Percentiles rank a stretch among this genome's conserved stretches.
Evolutionary conservation across 306 rosid genomes (phyloP).

Genomic region (Prunus mongolica): DNA sequence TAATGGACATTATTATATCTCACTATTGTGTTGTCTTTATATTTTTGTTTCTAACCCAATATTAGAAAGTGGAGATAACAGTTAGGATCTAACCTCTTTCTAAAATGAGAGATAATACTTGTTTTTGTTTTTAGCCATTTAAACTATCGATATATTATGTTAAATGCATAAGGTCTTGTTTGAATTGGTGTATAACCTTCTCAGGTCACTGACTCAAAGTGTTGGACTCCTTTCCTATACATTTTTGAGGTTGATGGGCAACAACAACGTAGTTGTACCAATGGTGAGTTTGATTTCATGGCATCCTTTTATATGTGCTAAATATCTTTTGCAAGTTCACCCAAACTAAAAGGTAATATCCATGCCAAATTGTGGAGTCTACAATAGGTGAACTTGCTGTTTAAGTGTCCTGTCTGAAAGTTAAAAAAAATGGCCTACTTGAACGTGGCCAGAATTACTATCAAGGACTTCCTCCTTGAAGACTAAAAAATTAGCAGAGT

Average conservation of each 20-base stretch:
- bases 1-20: too few relatives aligned
- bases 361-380: background rate
- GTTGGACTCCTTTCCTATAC: constrained; percentile 91
- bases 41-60: too few relatives aligned
- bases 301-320: background rate
- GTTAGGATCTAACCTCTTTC: too few relatives aligned
- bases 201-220: constrained; percentile 78
- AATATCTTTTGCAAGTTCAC: background rate
- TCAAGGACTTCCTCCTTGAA: background rate
- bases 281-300: constrained; percentile 51
- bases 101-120: too few relatives aligned
- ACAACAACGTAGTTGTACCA: constrained; percentile 83
- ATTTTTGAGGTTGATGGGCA: constrained; percentile 49
- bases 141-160: background rate
- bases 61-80: too few relatives aligned
- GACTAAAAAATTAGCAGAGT: background rate
- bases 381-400: background rate
- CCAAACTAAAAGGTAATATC: background rate
- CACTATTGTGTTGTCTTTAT: background rate
- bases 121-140: background rate
- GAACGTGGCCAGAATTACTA: background rate
- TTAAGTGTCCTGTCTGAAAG: background rate
- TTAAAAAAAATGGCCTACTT: background rate
- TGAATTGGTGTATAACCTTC: background rate
- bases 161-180: background rate